Percentiles rank a stretch among this genome's conserved stretches.
Evolutionary conservation across 164 flowering plant genomes (phyloP).

Genomic region (Platanus orientalis): DNA sequence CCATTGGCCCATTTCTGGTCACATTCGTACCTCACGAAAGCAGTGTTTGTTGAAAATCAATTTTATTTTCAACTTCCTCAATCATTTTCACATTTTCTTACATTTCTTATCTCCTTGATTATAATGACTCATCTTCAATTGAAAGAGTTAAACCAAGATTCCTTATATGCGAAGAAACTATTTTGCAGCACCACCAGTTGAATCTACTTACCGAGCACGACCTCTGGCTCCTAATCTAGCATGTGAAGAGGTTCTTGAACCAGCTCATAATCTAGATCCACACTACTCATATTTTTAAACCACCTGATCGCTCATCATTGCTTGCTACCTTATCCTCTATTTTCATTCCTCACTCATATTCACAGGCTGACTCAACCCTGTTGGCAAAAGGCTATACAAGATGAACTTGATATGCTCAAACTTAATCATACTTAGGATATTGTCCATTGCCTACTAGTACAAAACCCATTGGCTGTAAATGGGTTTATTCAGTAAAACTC

Average conservation of each 20-base stretch:
- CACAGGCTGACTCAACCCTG: background rate
- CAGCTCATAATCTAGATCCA: too few species aligned
- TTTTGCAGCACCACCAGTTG: too few species aligned
- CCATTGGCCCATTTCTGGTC: background rate
- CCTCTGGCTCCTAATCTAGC: too few species aligned
- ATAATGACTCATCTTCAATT: background rate
- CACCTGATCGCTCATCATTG: background rate
- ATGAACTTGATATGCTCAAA: background rate
- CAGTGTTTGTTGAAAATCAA: slow-evolving; percentile 2
- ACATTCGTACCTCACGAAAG: background rate
- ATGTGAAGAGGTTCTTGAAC: too few species aligned
- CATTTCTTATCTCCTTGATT: background rate
- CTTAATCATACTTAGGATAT: too few species aligned
- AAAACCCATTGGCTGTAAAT: slow-evolving; percentile 2
- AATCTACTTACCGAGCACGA: too few species aligned
- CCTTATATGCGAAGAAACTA: background rate
- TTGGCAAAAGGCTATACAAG: background rate
- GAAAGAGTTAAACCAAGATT: background rate
- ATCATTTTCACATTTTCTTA: background rate
- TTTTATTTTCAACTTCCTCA: background rate
- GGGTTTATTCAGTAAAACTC: slow-evolving; percentile 9
- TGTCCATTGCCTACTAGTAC: background rate
- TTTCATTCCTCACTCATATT: background rate
- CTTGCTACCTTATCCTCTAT: background rate
- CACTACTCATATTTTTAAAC: background rate